A percentile compares a stretch with the other conserved stretches of the same genome.
Conservation (phyloP, 108 stramenopile species). For the Bacterosira constricta region DNA sequence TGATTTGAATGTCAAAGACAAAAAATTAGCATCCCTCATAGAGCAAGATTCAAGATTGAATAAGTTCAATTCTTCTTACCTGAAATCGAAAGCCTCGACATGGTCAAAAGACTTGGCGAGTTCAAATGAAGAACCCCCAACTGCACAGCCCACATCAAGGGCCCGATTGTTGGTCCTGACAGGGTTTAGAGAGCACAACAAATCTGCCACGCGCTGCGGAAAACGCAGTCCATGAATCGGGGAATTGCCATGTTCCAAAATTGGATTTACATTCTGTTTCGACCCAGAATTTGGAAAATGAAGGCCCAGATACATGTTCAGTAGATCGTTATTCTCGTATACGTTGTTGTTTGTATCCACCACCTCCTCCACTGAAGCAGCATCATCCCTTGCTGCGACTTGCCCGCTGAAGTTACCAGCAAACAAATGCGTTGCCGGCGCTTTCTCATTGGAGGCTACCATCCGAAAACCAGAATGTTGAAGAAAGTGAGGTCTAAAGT, state of each 20-base stretch:
- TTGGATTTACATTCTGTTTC: conserved; percentile 58
- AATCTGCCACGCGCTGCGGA: conserved; percentile 72
- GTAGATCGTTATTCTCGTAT: conserved; percentile 72
- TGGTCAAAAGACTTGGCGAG: conserved; percentile 83
- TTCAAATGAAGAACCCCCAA: conserved; percentile 90
- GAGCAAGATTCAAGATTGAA: not conserved
- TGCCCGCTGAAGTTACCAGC: conserved; percentile 77
- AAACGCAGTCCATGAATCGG: conserved; percentile 70
- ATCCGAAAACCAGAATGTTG: conserved; percentile 94
- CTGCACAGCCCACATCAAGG: conserved; percentile 92
- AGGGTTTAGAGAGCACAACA: conserved; percentile 59
- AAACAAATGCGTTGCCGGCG: conserved; percentile 78
- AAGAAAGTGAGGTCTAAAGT: conserved; percentile 95
- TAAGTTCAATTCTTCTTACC: conserved; percentile 6
- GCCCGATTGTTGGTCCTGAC: conserved; percentile 55
- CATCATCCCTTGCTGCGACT: conserved; percentile 57
- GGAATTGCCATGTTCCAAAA: conserved; percentile 60
- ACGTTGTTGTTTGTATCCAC: conserved; percentile 44
- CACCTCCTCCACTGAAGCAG: not conserved
- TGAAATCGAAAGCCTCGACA: conserved; percentile 92
- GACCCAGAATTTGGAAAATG: conserved; percentile 72
- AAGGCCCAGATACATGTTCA: conserved; percentile 84
- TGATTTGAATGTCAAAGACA: not conserved
- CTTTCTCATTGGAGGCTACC: conserved; percentile 75
- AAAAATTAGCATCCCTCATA: not conserved